Conservation (phyloP, 768 basidiomycete genomes). For the Termitomyces sp. region DNA sequence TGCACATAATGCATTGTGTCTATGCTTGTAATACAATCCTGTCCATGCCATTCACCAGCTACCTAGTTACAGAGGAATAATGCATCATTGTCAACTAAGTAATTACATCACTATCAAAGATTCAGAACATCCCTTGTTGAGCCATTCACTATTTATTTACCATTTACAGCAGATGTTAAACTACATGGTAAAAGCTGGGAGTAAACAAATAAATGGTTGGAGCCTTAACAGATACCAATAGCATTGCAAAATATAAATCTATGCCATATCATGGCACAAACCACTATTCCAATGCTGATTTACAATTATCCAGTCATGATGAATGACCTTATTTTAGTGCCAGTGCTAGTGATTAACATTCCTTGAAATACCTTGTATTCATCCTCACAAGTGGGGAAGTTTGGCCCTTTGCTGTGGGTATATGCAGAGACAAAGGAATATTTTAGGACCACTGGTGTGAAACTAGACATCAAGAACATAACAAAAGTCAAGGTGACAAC, state of each 20-base stretch:
- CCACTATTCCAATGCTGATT: too few species aligned
- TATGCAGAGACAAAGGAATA: not conserved
- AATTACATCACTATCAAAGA: too few species aligned
- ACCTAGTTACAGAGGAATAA: not conserved
- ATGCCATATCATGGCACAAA: too few species aligned
- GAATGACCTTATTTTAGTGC: not conserved
- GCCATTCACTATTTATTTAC: not conserved
- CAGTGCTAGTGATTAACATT: not conserved
- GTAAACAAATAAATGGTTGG: conserved; percentile 10
- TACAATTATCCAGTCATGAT: not conserved
- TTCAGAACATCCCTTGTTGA: too few species aligned
- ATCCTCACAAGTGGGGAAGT: not conserved
- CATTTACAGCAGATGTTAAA: not conserved
- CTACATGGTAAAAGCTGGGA: conserved; percentile 1
- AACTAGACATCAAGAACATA: too few species aligned
- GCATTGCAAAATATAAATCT: not conserved
- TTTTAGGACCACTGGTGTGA: not conserved
- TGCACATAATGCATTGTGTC: not conserved
- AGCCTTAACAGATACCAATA: not conserved
- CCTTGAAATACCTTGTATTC: not conserved
- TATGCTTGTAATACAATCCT: not conserved
- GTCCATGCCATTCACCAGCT: not conserved
- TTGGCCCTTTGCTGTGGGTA: not conserved
- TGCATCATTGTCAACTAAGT: not conserved
- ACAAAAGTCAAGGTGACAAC: too few species aligned